These are phyloP conservation scores for Jacaranda mimosifolia DNA, from an alignment of 257 asterid species.

Conservation along the genomic window DNA sequence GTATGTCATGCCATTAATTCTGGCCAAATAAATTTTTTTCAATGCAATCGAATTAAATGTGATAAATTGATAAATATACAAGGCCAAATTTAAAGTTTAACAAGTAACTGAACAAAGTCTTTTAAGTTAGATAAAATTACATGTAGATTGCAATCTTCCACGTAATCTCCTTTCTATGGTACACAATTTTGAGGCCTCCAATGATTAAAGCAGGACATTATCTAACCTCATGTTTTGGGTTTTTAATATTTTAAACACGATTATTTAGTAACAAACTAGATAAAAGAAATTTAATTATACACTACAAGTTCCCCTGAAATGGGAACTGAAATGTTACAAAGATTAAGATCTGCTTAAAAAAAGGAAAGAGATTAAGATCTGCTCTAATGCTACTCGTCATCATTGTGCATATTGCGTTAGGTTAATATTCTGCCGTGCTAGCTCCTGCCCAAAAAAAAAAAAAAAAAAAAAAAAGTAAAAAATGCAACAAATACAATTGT, in stretches of 20 bases:
- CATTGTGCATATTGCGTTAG: constrained; percentile 2
- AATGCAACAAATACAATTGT: background rate
- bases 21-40: too few species aligned
- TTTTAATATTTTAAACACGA: background rate
- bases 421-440: background rate
- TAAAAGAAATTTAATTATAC: background rate
- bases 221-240: too few species aligned
- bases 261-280: background rate
- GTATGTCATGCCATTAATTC: too few species aligned
- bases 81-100: too few species aligned
- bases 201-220: too few species aligned
- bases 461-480: background rate
- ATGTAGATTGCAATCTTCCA: too few species aligned
- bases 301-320: constrained; percentile 12
- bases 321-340: constrained; percentile 33
- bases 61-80: too few species aligned
- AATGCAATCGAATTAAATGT: too few species aligned
- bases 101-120: too few species aligned
- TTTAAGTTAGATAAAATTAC: too few species aligned
- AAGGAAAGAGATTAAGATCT: constrained; percentile 11
- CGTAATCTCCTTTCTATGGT: too few species aligned
- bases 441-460: constrained; percentile 12
- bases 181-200: too few species aligned
- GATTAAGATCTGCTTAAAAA: constrained; percentile 16
- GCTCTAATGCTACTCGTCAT: constrained; percentile 11